Evolutionary conservation across 768 basidiomycete species (phyloP), one percentile per base, ranked within the genome.

Genomic region (Rhodosporidiobolus odoratus): DNA sequence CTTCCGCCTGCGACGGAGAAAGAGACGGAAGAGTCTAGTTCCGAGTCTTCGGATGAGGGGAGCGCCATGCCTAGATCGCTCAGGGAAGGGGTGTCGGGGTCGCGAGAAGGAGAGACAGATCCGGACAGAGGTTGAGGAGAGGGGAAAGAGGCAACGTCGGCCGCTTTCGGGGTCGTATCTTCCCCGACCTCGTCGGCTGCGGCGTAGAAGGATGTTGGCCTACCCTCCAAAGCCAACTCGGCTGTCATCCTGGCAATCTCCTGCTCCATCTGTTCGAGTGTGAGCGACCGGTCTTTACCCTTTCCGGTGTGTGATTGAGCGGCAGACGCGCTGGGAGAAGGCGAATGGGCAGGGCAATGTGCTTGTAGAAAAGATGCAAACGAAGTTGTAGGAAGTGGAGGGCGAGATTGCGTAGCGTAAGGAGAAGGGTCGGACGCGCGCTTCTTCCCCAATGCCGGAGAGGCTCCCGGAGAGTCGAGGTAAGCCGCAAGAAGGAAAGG

Each of bases 191-290:
- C n/a, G n/a, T n/a, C n/a, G n/a, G n/a, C n/a, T n/a, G n/a, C n/a
- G n/a, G n/a, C 63, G 63, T 65, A 60, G 45, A 65, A 48, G 19
- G 63, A 65, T 2, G n/a, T 48, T 3, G 69, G 63, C 4, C 50
- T 52, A 2, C 68, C 65, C 0, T 47, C 43, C 3, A 59, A 38
- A 0, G 68, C 65, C 2, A 70, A 63, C 30, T 74, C 73, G 10
- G 47, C 40, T 41, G 70, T 69, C 66, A 74, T 74, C 8, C 59
- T 58, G 4, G 48, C 52, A 50, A 74, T 68, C 47, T 74, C 73
- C 12, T 52, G 52, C 62, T 74, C 66, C 73, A 74, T 74, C 48
- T 70, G 58, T 13, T 60, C 69, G 27, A 74, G 52, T 23, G 73
- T 65, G n/a, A 74, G 54, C 2, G 41, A 21, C 16, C 32, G 41